These are phyloP conservation scores for Citrus inodora DNA, from an alignment of 345 rosid species.

Conservation along the genomic window DNA sequence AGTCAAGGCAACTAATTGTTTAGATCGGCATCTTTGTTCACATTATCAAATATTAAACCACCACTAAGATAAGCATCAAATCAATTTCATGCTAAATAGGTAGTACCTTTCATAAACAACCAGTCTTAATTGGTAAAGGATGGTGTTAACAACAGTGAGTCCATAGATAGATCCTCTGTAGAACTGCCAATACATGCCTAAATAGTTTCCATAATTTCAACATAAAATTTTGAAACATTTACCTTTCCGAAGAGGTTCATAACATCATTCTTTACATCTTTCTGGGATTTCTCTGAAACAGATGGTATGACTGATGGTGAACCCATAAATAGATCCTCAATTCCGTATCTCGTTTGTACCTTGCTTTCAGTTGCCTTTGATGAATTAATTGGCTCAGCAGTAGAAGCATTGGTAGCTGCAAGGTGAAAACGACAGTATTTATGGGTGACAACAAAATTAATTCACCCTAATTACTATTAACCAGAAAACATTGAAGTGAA, in stretches of 20 bases:
- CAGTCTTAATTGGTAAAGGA: neutral
- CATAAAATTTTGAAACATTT: neutral
- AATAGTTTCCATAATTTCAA: neutral
- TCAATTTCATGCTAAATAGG: neutral
- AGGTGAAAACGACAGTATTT: conserved; percentile 2
- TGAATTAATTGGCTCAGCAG: conserved; percentile 11
- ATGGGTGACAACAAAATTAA: conserved; percentile 3
- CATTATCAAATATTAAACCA: neutral
- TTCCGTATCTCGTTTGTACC: conserved; percentile 14
- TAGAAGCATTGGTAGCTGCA: conserved; percentile 33
- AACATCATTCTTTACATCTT: conserved; percentile 39
- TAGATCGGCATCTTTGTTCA: neutral
- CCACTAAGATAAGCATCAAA: neutral
- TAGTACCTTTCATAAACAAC: neutral
- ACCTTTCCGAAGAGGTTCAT: conserved; percentile 53
- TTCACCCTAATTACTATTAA: neutral
- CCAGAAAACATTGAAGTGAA: neutral
- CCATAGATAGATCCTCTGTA: neutral
- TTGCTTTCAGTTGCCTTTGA: conserved; percentile 23
- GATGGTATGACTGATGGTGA: conserved; percentile 13
- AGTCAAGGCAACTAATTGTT: neutral
- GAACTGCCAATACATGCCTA: neutral
- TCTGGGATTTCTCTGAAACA: conserved; percentile 26
- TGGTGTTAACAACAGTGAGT: neutral
- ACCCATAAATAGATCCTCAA: conserved; percentile 13